These are phyloP conservation scores for Lonicera japonica DNA, from an alignment of 129 eudicot genomes.

Conservation along the genomic window DNA sequence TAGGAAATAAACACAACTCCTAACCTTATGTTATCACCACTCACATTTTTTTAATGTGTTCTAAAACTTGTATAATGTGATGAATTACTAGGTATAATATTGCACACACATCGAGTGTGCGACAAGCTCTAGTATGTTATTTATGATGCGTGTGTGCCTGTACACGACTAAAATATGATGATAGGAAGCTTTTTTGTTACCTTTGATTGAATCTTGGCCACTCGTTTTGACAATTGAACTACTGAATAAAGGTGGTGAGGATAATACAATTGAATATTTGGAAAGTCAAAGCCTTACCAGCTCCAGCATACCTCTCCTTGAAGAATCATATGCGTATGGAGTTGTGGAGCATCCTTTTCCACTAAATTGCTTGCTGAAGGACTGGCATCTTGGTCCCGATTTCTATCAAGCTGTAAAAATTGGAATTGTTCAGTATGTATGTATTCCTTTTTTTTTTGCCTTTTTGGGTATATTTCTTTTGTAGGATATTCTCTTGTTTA, in stretches of 20 bases:
- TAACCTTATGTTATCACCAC: too few relatives aligned
- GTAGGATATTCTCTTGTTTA: background rate
- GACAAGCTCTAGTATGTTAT: too few relatives aligned
- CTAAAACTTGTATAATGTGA: too few relatives aligned
- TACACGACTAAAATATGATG: too few relatives aligned
- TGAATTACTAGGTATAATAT: too few relatives aligned
- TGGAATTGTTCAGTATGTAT: conserved; percentile 96
- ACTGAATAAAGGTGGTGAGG: conserved; percentile 76
- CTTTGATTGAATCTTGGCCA: background rate
- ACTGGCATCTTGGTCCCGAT: conserved; percentile 86
- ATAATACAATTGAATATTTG: conserved; percentile 69
- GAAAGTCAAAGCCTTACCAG: conserved; percentile 56
- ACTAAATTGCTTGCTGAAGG: conserved; percentile 58
- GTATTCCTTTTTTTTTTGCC: conserved; percentile 15
- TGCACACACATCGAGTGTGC: too few relatives aligned
- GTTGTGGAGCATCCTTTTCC: conserved; percentile 97
- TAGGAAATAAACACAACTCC: too few relatives aligned
- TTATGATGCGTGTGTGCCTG: too few relatives aligned
- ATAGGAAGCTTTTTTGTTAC: too few relatives aligned
- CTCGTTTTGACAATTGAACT: conserved; percentile 12
- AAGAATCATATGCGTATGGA: conserved; percentile 85
- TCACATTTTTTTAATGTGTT: too few relatives aligned
- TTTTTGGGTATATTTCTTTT: background rate
- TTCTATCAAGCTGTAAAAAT: conserved; percentile 93
- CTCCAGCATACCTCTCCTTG: conserved; percentile 75